A percentile compares a stretch with the other conserved stretches of the same genome.
Evolutionary conservation across 108 stramenopile species (phyloP).

Genomic region (Nannochloropsis salina): DNA sequence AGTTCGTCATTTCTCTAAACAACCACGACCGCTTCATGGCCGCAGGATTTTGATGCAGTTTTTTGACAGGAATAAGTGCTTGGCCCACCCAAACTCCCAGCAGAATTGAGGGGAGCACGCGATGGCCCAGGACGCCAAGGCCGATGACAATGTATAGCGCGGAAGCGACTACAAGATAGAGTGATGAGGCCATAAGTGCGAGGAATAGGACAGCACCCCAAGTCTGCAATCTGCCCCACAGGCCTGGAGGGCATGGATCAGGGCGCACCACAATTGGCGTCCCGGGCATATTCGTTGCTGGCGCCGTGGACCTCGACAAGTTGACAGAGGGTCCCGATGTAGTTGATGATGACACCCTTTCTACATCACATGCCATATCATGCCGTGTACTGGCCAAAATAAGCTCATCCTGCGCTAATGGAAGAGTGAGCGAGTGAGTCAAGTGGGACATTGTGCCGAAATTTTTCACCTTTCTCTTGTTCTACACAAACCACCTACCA

Average conservation of each 20-base stretch:
- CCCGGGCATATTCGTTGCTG: not conserved
- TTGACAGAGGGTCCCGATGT: too few relatives aligned
- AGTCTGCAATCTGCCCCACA: not conserved
- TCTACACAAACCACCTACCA: too few relatives aligned
- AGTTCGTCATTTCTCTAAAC: not conserved
- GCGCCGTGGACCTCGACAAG: too few relatives aligned
- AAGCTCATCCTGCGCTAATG: too few relatives aligned
- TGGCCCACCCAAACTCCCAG: not conserved
- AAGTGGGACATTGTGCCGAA: too few relatives aligned
- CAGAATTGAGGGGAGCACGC: not conserved
- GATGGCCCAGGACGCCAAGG: not conserved
- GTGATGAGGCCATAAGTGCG: not conserved
- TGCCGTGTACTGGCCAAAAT: too few relatives aligned
- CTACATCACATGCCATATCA: too few relatives aligned
- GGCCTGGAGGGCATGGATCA: not conserved
- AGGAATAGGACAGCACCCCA: not conserved
- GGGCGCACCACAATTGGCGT: not conserved
- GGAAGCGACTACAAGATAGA: not conserved
- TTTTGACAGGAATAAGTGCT: not conserved
- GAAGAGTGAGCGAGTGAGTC: too few relatives aligned
- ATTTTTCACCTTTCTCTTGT: too few relatives aligned
- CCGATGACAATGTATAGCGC: slow-evolving; percentile 17
- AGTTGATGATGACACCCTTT: too few relatives aligned
- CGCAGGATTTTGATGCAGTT: not conserved
- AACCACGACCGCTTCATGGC: slow-evolving; percentile 4